phyloP scores from a whole-genome alignment of 345 rosid genomes.

The Dovyalis caffra region DNA sequence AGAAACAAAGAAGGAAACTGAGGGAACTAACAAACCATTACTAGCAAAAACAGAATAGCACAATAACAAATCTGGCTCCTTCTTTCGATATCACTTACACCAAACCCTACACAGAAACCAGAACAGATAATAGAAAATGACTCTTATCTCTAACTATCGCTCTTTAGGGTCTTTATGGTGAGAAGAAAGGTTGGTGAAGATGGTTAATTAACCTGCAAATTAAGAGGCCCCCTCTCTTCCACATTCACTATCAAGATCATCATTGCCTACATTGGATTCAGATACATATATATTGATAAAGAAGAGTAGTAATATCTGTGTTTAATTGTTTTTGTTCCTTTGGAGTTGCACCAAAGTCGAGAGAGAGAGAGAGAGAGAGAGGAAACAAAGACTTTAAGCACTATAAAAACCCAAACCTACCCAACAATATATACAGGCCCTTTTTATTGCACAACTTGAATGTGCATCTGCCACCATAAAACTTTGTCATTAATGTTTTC shows the following conservation, averaged over 20 bases:
- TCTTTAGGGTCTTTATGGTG: conserved; percentile 36
- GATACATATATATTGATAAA: not conserved
- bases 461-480: conserved; percentile 72
- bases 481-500: conserved; percentile 47
- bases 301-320: not conserved
- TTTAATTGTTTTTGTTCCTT: not conserved
- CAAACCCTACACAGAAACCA: conserved; percentile 29
- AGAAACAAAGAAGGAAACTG: conserved; percentile 4
- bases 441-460: conserved; percentile 85
- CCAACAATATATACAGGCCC: conserved; percentile 50
- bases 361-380: conserved; percentile 8
- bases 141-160: conserved; percentile 19
- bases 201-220: conserved; percentile 36
- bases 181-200: conserved; percentile 53
- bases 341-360: conserved; percentile 29
- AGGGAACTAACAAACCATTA: conserved; percentile 29
- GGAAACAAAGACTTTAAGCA: conserved; percentile 30
- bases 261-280: conserved; percentile 44
- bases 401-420: conserved; percentile 73
- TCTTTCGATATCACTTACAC: conserved; percentile 17
- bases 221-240: conserved; percentile 24
- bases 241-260: conserved; percentile 50
- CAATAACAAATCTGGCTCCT: conserved; percentile 12
- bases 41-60: conserved; percentile 16
- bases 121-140: conserved; percentile 10